Evolutionary conservation across 371 early-diverging fungal species (phyloP).

Genomic region (Mucor circinelloides): DNA sequence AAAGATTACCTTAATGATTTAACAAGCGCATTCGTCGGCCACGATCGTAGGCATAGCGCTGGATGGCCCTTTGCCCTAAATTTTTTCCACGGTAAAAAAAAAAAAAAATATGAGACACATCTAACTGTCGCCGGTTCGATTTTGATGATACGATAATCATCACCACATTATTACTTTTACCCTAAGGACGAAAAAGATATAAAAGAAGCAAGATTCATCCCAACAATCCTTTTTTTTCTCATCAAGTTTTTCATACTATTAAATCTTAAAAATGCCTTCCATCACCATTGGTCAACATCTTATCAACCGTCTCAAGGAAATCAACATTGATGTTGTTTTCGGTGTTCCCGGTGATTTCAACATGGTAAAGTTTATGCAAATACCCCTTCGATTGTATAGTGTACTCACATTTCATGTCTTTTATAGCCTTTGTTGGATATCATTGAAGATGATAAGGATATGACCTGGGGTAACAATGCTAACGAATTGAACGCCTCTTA

Average conservation of each 20-base stretch:
- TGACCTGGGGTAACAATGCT: constrained; percentile 44
- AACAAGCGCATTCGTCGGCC: constrained; percentile 10
- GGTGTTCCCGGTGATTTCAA: constrained; percentile 56
- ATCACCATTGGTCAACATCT: constrained; percentile 38
- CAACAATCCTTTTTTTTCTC: not conserved
- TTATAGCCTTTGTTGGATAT: constrained; percentile 28
- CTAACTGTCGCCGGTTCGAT: constrained; percentile 5
- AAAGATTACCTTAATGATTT: constrained; percentile 12
- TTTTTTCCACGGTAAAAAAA: constrained; percentile 1
- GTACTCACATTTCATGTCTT: not conserved
- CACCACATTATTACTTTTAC: not conserved
- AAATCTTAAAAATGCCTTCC: constrained; percentile 13
- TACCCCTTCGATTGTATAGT: constrained; percentile 23
- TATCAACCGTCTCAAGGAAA: constrained; percentile 46
- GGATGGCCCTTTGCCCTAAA: not conserved
- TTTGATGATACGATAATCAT: constrained; percentile 16
- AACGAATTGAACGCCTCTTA: constrained; percentile 54
- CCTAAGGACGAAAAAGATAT: constrained; percentile 5
- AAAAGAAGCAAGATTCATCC: not conserved
- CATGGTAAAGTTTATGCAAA: constrained; percentile 27
- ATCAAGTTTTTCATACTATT: constrained; percentile 2
- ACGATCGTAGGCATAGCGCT: not conserved
- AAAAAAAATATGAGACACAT: constrained; percentile 3
- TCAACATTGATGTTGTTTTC: constrained; percentile 44
- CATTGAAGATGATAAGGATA: constrained; percentile 38